A percentile compares a stretch with the other conserved stretches of the same genome.
These are phyloP conservation scores for Linanthus parryae DNA, from an alignment of 148 eudicot genomes.

Conservation along the genomic window DNA sequence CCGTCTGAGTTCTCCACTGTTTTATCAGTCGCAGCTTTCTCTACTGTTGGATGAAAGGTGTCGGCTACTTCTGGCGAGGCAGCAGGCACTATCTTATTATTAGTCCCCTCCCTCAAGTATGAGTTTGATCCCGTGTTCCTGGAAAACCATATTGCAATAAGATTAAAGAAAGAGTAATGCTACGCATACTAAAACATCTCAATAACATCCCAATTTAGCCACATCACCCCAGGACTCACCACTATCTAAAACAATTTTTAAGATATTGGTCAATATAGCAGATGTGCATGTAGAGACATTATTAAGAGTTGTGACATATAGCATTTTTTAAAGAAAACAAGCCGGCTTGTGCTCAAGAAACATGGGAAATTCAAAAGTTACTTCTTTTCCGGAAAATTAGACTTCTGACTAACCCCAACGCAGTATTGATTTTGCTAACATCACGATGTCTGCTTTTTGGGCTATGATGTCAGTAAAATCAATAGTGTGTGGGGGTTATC, in stretches of 20 bases:
- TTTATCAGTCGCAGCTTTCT: too few relatives aligned
- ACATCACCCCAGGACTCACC: background rate
- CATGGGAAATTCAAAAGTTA: background rate
- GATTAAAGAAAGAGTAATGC: background rate
- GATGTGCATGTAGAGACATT: background rate
- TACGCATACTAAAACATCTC: too few relatives aligned
- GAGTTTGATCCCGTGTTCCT: constrained; percentile 5
- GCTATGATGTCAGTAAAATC: too few relatives aligned
- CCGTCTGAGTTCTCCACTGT: too few relatives aligned
- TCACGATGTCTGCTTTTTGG: too few relatives aligned
- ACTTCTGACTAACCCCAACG: too few relatives aligned
- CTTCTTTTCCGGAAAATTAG: background rate
- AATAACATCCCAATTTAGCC: too few relatives aligned
- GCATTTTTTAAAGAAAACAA: background rate
- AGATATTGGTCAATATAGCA: background rate
- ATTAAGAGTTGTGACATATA: too few relatives aligned
- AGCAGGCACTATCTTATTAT: constrained; percentile 6
- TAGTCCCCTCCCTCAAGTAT: constrained; percentile 3
- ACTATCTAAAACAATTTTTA: background rate
- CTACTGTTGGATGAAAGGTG: too few relatives aligned
- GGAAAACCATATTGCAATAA: too few relatives aligned
- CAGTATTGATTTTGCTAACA: too few relatives aligned
- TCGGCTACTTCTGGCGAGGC: constrained; percentile 4
- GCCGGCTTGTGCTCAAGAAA: background rate
- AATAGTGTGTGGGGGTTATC: too few relatives aligned